Percentiles rank a stretch among this genome's conserved stretches.
phyloP scores from a whole-genome alignment of 768 basidiomycete species.

The Suillus tomentosus region DNA sequence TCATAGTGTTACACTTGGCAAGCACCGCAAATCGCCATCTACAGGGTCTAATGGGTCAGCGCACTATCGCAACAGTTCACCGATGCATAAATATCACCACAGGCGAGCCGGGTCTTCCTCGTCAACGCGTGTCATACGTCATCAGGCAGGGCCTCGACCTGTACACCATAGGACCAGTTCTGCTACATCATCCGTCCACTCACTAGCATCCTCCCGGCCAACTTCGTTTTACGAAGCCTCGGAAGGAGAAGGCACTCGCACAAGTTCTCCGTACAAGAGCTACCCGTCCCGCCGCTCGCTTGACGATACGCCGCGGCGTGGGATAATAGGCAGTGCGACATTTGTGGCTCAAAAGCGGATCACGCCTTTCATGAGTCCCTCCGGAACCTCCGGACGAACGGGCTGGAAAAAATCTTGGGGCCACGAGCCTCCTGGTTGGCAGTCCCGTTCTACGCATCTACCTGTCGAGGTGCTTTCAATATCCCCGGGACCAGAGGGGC shows the following conservation, averaged over 20 bases:
- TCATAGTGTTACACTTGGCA: slow-evolving; percentile 69
- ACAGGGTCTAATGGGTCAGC: slow-evolving; percentile 74
- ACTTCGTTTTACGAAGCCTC: slow-evolving; percentile 77
- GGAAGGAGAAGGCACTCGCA: slow-evolving; percentile 66
- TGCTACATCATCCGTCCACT: slow-evolving; percentile 75
- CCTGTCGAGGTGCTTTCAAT: slow-evolving; percentile 81
- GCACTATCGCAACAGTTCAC: slow-evolving; percentile 68
- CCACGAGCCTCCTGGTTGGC: slow-evolving; percentile 84
- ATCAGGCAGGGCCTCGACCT: slow-evolving; percentile 48
- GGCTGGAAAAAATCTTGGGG: slow-evolving; percentile 94
- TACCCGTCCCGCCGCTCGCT: slow-evolving; percentile 47
- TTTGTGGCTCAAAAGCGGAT: slow-evolving; percentile 83
- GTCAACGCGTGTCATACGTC: slow-evolving; percentile 78
- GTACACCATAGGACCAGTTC: slow-evolving; percentile 76
- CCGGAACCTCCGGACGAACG: slow-evolving; percentile 57
- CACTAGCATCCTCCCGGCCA: slow-evolving; percentile 73
- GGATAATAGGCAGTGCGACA: slow-evolving; percentile 47
- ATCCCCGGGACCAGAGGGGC: slow-evolving; percentile 45
- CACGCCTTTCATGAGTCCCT: slow-evolving; percentile 69
- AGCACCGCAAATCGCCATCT: slow-evolving; percentile 76
- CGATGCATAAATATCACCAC: slow-evolving; percentile 74
- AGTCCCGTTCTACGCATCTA: slow-evolving; percentile 59
- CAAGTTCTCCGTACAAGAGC: slow-evolving; percentile 62
- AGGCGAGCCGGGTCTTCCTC: slow-evolving; percentile 79
- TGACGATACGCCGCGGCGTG: slow-evolving; percentile 48